These are phyloP conservation scores for Dryas alaskensis DNA, from an alignment of 306 rosid species.

Conservation along the genomic window DNA sequence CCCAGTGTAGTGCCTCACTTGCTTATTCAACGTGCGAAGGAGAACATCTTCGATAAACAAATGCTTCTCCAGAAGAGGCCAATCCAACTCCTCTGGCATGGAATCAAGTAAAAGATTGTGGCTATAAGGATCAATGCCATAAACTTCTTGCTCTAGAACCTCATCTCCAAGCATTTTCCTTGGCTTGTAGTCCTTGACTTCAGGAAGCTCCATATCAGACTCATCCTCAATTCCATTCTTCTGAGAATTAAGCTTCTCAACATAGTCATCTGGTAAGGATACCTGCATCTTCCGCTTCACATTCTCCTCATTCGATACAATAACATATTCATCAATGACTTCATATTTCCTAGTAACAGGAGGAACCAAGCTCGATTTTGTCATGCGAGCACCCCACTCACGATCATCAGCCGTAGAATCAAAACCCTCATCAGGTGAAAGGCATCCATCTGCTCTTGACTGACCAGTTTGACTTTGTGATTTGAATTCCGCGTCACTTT, in stretches of 20 bases:
- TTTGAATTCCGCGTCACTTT: conserved; percentile 58
- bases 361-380: conserved; percentile 97
- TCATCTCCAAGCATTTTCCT: conserved; percentile 86
- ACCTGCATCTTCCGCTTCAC: conserved; percentile 89
- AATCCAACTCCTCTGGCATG: conserved; percentile 81
- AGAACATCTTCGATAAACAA: conserved; percentile 81
- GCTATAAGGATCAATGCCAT: conserved; percentile 96
- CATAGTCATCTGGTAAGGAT: conserved; percentile 92
- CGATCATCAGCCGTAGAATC: conserved; percentile 74
- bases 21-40: conserved; percentile 74
- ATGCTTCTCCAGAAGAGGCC: conserved; percentile 78
- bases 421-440: conserved; percentile 46
- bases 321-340: conserved; percentile 76
- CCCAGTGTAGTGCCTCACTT: conserved; percentile 84
- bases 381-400: conserved; percentile 99
- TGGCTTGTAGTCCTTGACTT: conserved; percentile 94
- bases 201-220: conserved; percentile 97
- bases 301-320: conserved; percentile 89
- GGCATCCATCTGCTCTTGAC: conserved; percentile 54
- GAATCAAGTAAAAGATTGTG: conserved; percentile 98
- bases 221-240: conserved; percentile 86
- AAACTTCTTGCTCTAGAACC: conserved; percentile 97
- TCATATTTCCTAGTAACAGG: conserved; percentile 97
- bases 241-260: conserved; percentile 81
- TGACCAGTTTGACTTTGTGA: conserved; percentile 47